Percentiles rank a stretch among this genome's conserved stretches.
Evolutionary conservation across 768 basidiomycete genomes (phyloP).

Genomic region (Mrakia gelida): DNA sequence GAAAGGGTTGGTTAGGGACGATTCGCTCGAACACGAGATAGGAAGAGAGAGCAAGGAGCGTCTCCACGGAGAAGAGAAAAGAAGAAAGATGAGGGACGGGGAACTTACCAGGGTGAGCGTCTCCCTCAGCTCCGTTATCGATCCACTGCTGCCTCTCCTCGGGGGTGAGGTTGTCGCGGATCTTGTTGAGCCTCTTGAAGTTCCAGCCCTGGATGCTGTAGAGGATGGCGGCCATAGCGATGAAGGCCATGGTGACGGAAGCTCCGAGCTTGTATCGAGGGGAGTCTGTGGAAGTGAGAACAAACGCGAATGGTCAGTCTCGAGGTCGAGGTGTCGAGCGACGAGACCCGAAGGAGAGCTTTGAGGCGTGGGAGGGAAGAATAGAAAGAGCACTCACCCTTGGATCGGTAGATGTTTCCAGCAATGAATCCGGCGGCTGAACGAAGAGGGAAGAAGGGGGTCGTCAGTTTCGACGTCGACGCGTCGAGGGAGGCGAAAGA

Average conservation of each 20-base stretch:
- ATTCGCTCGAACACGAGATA: too few relatives aligned
- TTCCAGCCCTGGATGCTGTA: neutral
- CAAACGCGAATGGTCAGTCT: too few relatives aligned
- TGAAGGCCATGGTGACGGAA: slow-evolving; percentile 11
- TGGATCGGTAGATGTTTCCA: too few relatives aligned
- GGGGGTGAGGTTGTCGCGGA: neutral
- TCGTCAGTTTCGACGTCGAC: too few relatives aligned
- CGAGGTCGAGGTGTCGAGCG: too few relatives aligned
- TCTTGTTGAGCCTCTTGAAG: neutral
- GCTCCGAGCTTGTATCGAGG: slow-evolving; percentile 2
- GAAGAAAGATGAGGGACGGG: neutral
- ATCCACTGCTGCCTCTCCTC: slow-evolving; percentile 3
- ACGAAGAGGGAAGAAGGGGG: too few relatives aligned
- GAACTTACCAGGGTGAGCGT: neutral
- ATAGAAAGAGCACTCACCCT: too few relatives aligned
- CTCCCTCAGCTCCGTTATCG: neutral
- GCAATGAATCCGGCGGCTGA: too few relatives aligned
- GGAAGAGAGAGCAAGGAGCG: too few relatives aligned
- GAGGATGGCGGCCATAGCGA: neutral
- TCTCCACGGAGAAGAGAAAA: neutral
- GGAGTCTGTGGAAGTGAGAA: neutral
- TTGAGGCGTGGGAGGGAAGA: too few relatives aligned
- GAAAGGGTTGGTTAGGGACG: neutral
- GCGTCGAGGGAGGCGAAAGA: too few relatives aligned
- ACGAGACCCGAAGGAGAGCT: too few relatives aligned